These are phyloP conservation scores for Sutorius australiensis DNA, from an alignment of 768 basidiomycete species.

Conservation along the genomic window DNA sequence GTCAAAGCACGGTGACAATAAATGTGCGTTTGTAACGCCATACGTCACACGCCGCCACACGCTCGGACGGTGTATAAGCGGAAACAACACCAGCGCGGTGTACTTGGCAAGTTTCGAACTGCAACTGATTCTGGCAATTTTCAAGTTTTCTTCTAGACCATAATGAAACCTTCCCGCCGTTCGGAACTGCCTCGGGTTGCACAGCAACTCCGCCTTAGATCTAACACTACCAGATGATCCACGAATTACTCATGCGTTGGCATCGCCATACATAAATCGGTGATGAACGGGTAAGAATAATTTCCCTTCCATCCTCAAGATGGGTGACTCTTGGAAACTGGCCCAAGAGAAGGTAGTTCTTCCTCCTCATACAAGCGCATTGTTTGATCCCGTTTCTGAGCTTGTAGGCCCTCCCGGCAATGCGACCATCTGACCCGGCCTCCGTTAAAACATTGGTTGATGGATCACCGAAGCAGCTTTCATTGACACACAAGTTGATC, in stretches of 20 bases:
- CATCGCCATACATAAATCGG: not conserved
- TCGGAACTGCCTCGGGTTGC: not conserved
- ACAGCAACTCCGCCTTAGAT: not conserved
- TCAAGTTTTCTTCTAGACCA: not conserved
- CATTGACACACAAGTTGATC: conserved; percentile 23
- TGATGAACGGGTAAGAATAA: not conserved
- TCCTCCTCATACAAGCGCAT: not conserved
- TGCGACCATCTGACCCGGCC: conserved; percentile 4
- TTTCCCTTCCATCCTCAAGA: not conserved
- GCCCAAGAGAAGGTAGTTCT: not conserved
- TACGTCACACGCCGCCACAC: too few relatives aligned
- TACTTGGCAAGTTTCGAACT: not conserved
- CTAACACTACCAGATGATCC: not conserved
- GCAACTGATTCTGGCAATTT: not conserved
- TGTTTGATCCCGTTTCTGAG: not conserved
- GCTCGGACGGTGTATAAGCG: too few relatives aligned
- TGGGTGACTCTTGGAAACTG: not conserved
- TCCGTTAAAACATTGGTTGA: conserved; percentile 1
- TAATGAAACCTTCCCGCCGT: not conserved
- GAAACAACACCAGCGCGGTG: too few relatives aligned
- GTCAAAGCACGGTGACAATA: too few relatives aligned
- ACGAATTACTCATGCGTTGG: not conserved
- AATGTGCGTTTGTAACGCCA: too few relatives aligned
- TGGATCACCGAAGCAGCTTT: conserved; percentile 11
- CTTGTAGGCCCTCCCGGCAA: not conserved